Base-by-base conservation (phyloP, 176 grass and related monocot genomes). In the Canna indica region DNA sequence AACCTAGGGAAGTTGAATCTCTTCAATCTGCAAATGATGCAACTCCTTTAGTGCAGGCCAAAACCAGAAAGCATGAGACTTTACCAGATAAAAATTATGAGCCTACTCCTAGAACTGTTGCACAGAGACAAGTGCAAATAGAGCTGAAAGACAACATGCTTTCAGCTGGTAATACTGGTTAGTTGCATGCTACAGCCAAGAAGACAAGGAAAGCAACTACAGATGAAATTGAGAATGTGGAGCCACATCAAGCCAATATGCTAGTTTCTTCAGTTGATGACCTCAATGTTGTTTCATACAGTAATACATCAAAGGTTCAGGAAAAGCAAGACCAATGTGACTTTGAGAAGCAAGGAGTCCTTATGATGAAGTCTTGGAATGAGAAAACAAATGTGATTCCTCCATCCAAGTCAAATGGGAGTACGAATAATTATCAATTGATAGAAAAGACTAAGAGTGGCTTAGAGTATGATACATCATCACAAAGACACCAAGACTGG, bases 81-180 rank as follows among this genome's bases (percentile, higher is more conserved):
- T 67, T 52, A 74, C 66, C 62, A 12, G 62, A 52, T 72, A 59
- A 62, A 59, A 78, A 60, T 32, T 20, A 15, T 42, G 48, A 71
- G 32, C 41, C 62, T 52, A 38, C 14, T 62, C 47, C 76, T 31
- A 31, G 18, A 48, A 34, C 5, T 48, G 28, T 70, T 48, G 44
- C 42, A 70, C 25, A 38, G 7, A 29, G 42, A 20, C 68, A 70
- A 48, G 36, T 10, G 39, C 81, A 67, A 38, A 28, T 45, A 34
- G 88, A 93, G 61, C 77, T 82, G 18, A 90, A 94, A 84, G 82
- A 86, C 81, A 93, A 90, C 80, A 82, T 90, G n/a, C 62, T 86
- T 81, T 78, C 86, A 88, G 74, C 80, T 76, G 67, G 56, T 36
- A 69, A n/a, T 44, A 58, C 56, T 83, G 74, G 30, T 74, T 69